These are phyloP conservation scores for Phytophthora citrophthora DNA, from an alignment of 352 stramenopile genomes.

Conservation along the genomic window DNA sequence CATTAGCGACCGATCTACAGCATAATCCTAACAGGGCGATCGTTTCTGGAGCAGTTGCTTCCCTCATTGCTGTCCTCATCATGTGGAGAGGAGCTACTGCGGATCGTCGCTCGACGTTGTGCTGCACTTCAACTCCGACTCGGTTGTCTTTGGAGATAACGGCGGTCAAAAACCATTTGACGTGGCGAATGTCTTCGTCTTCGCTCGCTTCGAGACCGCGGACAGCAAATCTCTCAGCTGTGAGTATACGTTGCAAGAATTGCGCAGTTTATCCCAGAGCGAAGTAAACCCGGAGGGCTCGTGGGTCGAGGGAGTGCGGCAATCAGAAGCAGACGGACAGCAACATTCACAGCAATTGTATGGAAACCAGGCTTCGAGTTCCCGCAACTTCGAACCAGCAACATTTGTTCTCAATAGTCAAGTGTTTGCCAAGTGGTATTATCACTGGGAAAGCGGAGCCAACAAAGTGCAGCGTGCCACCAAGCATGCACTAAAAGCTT, in stretches of 20 bases:
- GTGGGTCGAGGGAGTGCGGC: conserved; percentile 57
- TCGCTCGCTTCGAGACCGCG: conserved; percentile 42
- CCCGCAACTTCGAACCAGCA: neutral
- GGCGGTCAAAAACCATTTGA: conserved; percentile 11
- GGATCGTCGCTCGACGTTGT: conserved; percentile 53
- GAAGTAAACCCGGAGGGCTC: conserved; percentile 62
- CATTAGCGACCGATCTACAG: conserved; percentile 5
- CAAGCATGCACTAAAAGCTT: conserved; percentile 61
- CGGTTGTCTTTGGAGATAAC: neutral
- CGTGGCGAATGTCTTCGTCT: conserved; percentile 40
- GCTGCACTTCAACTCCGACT: conserved; percentile 23
- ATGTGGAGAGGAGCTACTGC: conserved; percentile 75
- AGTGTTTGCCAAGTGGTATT: conserved; percentile 61
- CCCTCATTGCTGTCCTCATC: conserved; percentile 69
- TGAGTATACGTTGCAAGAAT: conserved; percentile 18
- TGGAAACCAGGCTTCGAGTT: conserved; percentile 24
- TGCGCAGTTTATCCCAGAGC: conserved; percentile 49
- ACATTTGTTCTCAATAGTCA: conserved; percentile 57
- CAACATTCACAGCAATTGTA: conserved; percentile 10
- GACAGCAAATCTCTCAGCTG: conserved; percentile 18
- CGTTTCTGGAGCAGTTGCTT: conserved; percentile 50
- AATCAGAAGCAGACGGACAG: conserved; percentile 18
- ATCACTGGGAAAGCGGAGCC: conserved; percentile 66
- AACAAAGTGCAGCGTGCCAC: conserved; percentile 67
- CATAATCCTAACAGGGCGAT: conserved; percentile 1